Base-by-base conservation (phyloP, 2,329 filamentous ascomycete genomes). In the Nothophoma quercina region DNA sequence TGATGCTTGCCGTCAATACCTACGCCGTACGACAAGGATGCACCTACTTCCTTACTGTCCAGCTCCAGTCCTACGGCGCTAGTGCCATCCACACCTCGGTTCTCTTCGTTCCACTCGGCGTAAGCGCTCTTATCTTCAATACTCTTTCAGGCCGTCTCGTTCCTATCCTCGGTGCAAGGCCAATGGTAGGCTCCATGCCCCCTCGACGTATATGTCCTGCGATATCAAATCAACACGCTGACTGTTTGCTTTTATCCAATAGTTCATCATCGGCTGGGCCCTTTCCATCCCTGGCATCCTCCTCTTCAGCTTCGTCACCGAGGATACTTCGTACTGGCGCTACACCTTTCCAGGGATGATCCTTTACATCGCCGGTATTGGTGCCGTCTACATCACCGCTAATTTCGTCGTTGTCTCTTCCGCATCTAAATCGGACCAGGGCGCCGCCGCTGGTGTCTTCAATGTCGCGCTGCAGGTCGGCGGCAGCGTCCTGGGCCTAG, bases 21-120 rank as follows among this genome's bases (percentile, higher is more conserved):
- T 49, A 49, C 33, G 45, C 45, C n/a, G 36, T 49, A 29, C 28
- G 45, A 35, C 45, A 49, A 29, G 45, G 28, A 10, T 41, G 35
- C 16, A 49, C 28, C 4, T 49, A 49, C 36, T 49, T 42, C 16
- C 45, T 49, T n/a, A 49, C 45, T 29, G 29, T 49, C 2, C 36
- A 49, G 36, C 45, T 49, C 8, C 45, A 49, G 45, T 40, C 36
- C 36, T 40, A 40, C n/a, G 36, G 45, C 21, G 19, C 36, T 19
- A 49, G 28, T 22, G 45, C 45, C 5, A 41, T 49, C 7, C 45
- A 49, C 16, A 49, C 45, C 28, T 49, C 45, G 18, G 36, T 49
- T n/a, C 45, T 41, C 22, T 49, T 49, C 26, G 28, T 42, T 3
- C 45, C 45, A 26, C 45, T 42, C 7, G 45, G 45, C 16, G 21